Percentiles rank a stretch among this genome's conserved stretches.
phyloP scores from a whole-genome alignment of 345 rosid species.

The thale cress (Arabidopsis thaliana) region TAIR10.1 NC_003076.8:20593001-20593500 shows the following conservation, averaged over 20 bases:
- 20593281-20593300: background rate
- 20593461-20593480: constrained; percentile 28
- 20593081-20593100: no score
- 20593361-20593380: constrained; percentile 2
- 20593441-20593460: constrained; percentile 36
- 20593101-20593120: background rate
- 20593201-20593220: constrained; percentile 8
- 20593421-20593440: constrained; percentile 20
- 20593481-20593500: constrained; percentile 26
- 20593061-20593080: no score
- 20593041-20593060: no score
- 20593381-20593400: background rate
- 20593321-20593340: background rate
- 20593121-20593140: constrained; percentile 18
- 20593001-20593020: no score
- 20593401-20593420: constrained; percentile 24
- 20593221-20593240: constrained; percentile 29
- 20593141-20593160: background rate
- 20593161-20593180: constrained; percentile 10
- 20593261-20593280: constrained; percentile 32
- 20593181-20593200: background rate
- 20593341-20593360: background rate
- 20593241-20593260: constrained; percentile 35
- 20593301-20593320: constrained; percentile 14
- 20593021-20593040: no score